A percentile compares a stretch with the other conserved stretches of the same genome.
Conservation (phyloP, 2,329 filamentous ascomycete species). For the Aspergillus ibericus region DNA sequence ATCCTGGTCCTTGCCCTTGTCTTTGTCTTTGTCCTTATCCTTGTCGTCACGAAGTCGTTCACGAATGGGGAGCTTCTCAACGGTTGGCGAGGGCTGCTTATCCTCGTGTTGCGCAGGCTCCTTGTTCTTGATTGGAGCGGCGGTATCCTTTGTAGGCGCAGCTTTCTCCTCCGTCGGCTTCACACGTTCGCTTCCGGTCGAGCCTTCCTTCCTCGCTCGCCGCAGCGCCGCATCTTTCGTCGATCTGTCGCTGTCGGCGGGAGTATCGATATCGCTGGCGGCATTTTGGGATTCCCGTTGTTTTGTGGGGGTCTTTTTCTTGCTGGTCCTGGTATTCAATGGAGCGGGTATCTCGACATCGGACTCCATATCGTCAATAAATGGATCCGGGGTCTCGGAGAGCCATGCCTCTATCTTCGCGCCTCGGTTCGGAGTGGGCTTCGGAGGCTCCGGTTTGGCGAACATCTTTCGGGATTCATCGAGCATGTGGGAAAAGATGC, state of each 20-base stretch:
- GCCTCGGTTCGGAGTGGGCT: slow-evolving; percentile 44
- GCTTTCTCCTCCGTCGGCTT: slow-evolving; percentile 14
- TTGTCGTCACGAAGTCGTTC: slow-evolving; percentile 25
- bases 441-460: slow-evolving; percentile 40
- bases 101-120: slow-evolving; percentile 14
- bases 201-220: slow-evolving; percentile 22
- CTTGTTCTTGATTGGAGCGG: slow-evolving; percentile 13
- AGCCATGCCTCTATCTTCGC: slow-evolving; percentile 65
- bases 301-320: slow-evolving; percentile 31
- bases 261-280: slow-evolving; percentile 22
- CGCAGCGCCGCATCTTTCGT: slow-evolving; percentile 25
- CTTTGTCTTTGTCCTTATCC: slow-evolving; percentile 8
- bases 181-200: slow-evolving; percentile 15
- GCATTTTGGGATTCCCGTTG: slow-evolving; percentile 23
- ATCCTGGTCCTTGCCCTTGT: slow-evolving; percentile 4
- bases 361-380: slow-evolving; percentile 44
- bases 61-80: slow-evolving; percentile 8
- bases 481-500: slow-evolving; percentile 46
- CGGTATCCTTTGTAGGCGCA: slow-evolving; percentile 8
- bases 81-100: slow-evolving; percentile 17
- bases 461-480: slow-evolving; percentile 49
- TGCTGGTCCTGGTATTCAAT: slow-evolving; percentile 42
- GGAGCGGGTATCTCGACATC: slow-evolving; percentile 43
- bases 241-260: slow-evolving; percentile 28
- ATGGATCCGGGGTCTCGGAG: slow-evolving; percentile 56